Evolutionary conservation across 805 yeast species (phyloP).

Genomic region (Tetrapisispora pingtungensis): DNA sequence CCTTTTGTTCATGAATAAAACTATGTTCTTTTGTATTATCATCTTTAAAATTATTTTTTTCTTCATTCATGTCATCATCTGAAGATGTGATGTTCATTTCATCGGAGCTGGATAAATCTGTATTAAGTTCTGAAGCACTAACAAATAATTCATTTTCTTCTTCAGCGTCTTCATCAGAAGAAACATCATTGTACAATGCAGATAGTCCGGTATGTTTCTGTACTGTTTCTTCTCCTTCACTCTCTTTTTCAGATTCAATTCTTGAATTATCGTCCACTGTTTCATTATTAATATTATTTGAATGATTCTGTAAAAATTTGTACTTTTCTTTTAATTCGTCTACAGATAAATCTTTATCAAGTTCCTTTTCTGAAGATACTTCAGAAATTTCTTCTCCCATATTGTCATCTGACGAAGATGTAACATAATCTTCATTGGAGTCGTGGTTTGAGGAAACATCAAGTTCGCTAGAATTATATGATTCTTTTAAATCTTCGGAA

Average conservation of each 20-base stretch:
- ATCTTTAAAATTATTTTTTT: no score
- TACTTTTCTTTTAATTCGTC: conserved; percentile 38
- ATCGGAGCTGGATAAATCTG: conserved; percentile 9
- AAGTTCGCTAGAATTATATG: conserved; percentile 16
- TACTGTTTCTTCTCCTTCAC: background rate
- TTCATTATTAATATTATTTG: background rate
- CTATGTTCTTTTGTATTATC: no score
- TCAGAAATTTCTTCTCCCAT: conserved; percentile 12
- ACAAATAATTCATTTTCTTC: conserved; percentile 21
- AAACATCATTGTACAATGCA: conserved; percentile 7
- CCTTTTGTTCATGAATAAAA: no score
- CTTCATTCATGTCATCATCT: conserved; percentile 3
- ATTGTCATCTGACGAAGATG: conserved; percentile 10
- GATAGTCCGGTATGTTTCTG: background rate
- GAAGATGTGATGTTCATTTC: conserved; percentile 7
- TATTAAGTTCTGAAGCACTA: background rate
- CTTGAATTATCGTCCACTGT: conserved; percentile 6
- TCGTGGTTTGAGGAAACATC: conserved; percentile 6
- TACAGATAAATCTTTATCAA: conserved; percentile 25
- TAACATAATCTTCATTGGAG: conserved; percentile 8
- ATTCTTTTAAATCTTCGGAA: conserved; percentile 2
- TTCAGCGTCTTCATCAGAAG: conserved; percentile 14
- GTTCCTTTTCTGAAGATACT: conserved; percentile 32
- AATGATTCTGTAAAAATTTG: conserved; percentile 16
- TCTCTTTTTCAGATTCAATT: background rate